phyloP scores from a whole-genome alignment of 768 basidiomycete genomes.

The Roridomyces roridus region DNA sequence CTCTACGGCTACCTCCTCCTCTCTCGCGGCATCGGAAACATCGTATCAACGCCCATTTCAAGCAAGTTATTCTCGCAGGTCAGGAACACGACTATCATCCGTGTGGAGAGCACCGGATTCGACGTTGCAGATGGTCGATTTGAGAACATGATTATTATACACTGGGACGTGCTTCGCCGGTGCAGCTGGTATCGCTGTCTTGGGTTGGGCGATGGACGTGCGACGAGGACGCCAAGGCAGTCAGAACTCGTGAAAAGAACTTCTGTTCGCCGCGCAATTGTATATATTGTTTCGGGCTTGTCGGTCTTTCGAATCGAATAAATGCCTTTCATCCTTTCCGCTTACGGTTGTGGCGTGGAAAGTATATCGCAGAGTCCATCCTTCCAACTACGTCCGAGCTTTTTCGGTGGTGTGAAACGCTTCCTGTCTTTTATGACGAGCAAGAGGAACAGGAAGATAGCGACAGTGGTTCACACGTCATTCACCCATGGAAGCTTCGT shows the following conservation, averaged over 20 bases:
- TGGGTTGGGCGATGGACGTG: slow-evolving; percentile 31
- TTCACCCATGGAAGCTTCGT: too few species aligned
- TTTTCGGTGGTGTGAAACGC: too few species aligned
- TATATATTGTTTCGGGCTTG: too few species aligned
- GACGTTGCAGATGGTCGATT: slow-evolving; percentile 33
- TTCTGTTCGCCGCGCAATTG: too few species aligned
- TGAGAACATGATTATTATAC: slow-evolving; percentile 34
- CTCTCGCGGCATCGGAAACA: slow-evolving; percentile 34
- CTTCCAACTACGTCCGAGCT: too few species aligned
- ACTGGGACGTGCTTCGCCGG: slow-evolving; percentile 38
- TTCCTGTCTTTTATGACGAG: too few species aligned
- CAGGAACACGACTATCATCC: not conserved
- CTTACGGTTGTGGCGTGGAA: too few species aligned
- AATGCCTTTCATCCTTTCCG: too few species aligned
- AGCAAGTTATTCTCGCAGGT: not conserved
- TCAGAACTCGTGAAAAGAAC: not conserved
- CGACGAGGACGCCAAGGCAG: not conserved
- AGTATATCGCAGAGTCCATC: too few species aligned
- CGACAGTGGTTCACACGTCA: too few species aligned
- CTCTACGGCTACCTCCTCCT: slow-evolving; percentile 32
- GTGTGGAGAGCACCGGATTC: slow-evolving; percentile 26
- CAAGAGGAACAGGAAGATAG: too few species aligned
- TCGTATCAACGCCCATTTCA: slow-evolving; percentile 34
- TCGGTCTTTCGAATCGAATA: too few species aligned
- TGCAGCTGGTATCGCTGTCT: slow-evolving; percentile 28